Base-by-base conservation (phyloP, 257 asterid genomes). In the Cordia subcordata region DNA sequence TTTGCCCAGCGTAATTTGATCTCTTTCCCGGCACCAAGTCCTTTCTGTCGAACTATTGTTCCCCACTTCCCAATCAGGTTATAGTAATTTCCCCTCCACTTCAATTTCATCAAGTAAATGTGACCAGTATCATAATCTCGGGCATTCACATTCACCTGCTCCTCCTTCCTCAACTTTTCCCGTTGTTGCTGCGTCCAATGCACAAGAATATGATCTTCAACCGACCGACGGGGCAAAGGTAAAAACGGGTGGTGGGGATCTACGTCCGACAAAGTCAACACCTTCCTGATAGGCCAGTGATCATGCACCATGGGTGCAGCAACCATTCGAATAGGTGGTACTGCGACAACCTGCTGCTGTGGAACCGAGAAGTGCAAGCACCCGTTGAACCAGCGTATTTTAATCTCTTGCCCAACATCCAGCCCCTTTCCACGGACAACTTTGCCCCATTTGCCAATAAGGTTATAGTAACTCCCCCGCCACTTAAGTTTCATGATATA, bases 31-130 rank as follows among this genome's bases (percentile, higher is more conserved):
- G 78, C 82, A 49, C 87, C 93, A 46, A 86, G 85, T 60, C 87
- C 87, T 60, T 81, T 83, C 49, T 67, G 85, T 53, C 95, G 77
- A 55, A 86, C 76, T 61, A 86, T 78, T 35, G 74, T 72, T 53
- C 87, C 95, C 94, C 94, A 84, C 73, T 85, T 82, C 63, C 94
- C 94, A 57, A 87, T 80, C 19, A 87, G 81, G 71, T 81, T 84
- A 62, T 74, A 84, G 69, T 74, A 86, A 61, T 83, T 86, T 8
- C 95, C 95, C 63, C 81, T 77, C 87, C 88, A 84, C 68, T 78
- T 87, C 74, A 87, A 58, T 64, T 84, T 87, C 95, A 87, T 83
- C 61, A 72, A 75, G 61, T 83, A 84, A 45, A 65, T 68, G 46
- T 86, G 93, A 17, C 95, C 90, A 0, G 85, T 81, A 54, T 81